phyloP scores from a whole-genome alignment of 345 rosid species.

The Punica granatum region DNA sequence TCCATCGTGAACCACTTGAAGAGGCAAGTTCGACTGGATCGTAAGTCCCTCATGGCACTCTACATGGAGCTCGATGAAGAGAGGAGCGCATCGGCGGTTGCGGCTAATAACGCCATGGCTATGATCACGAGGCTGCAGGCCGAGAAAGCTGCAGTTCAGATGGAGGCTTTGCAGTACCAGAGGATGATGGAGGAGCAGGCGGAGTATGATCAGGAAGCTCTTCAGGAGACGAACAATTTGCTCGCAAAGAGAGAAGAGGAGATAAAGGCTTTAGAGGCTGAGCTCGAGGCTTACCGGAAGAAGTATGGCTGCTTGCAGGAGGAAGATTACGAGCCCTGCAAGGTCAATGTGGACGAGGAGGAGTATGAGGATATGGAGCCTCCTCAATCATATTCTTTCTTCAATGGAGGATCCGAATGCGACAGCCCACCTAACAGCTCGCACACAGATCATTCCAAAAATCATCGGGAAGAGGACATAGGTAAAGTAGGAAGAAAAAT shows the following conservation, averaged over 20 bases:
- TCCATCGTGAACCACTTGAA: conserved; percentile 55
- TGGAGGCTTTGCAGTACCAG: conserved; percentile 96
- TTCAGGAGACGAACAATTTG: conserved; percentile 47
- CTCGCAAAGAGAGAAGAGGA: conserved; percentile 55
- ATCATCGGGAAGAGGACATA: not conserved
- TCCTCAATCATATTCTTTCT: conserved; percentile 5
- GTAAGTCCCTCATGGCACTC: conserved; percentile 70
- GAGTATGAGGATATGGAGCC: conserved; percentile 6
- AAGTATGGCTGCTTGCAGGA: conserved; percentile 43
- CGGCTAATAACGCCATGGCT: conserved; percentile 90
- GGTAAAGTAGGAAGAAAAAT: not conserved
- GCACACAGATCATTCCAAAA: not conserved
- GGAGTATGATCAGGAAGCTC: conserved; percentile 79
- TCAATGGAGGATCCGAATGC: conserved; percentile 4
- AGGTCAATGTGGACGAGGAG: not conserved
- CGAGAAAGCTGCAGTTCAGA: conserved; percentile 86
- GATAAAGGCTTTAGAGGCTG: conserved; percentile 48
- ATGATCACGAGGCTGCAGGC: conserved; percentile 89
- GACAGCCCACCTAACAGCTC: conserved; percentile 9
- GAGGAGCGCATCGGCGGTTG: conserved; percentile 81
- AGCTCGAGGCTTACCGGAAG: conserved; percentile 55
- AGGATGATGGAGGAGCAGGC: conserved; percentile 99
- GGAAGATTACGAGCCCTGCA: conserved; percentile 8
- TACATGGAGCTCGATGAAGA: conserved; percentile 95
- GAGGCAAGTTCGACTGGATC: conserved; percentile 69